Conservation (phyloP, 169 alveolate species). For the Perkinsus chesapeaki region DNA sequence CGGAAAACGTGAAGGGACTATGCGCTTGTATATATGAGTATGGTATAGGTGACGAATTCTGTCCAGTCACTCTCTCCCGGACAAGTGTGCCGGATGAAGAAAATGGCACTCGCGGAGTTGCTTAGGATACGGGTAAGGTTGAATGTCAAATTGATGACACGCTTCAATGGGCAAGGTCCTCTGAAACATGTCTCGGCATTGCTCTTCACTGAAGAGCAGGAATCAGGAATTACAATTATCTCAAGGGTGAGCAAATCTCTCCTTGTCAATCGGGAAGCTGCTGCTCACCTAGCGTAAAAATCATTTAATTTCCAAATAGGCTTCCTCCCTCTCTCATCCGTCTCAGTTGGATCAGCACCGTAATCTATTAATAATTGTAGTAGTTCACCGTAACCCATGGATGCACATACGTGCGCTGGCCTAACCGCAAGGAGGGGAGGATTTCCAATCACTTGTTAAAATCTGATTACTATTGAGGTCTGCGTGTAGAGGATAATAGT, state of each 20-base stretch:
- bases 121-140: too few species aligned
- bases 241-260: not conserved
- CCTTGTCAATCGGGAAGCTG: not conserved
- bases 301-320: not conserved
- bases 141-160: too few species aligned
- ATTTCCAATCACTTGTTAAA: not conserved
- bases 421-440: not conserved
- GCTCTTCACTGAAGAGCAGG: too few species aligned
- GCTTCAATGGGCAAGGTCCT: too few species aligned
- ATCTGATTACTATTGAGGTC: not conserved
- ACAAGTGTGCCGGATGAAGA: too few species aligned
- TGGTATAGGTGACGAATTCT: too few species aligned
- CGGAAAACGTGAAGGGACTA: too few species aligned
- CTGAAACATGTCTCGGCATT: too few species aligned
- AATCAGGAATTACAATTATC: not conserved
- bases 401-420: not conserved
- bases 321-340: not conserved
- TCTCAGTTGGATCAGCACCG: not conserved
- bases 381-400: not conserved
- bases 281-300: not conserved
- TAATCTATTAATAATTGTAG: not conserved
- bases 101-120: too few species aligned
- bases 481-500: not conserved
- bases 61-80: too few species aligned
- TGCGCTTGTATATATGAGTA: too few species aligned